Percentiles rank a stretch among this genome's conserved stretches.
Conservation (phyloP, 768 basidiomycete species). For the Mycena capillaripes region DNA sequence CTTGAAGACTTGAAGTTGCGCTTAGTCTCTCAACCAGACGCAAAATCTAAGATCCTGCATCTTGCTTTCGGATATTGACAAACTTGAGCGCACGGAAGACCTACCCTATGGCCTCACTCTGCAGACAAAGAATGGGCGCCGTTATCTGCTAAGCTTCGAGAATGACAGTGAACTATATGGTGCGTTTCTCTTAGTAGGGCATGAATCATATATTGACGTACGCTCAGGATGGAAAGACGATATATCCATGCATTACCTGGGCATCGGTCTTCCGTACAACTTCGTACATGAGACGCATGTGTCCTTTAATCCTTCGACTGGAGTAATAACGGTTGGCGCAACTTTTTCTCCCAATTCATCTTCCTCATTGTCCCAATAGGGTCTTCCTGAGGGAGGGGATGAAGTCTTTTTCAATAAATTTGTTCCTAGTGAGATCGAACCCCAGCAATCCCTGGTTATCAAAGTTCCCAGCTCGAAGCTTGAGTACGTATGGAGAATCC, state of each 20-base stretch:
- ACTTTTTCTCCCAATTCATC: background rate
- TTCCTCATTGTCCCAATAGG: background rate
- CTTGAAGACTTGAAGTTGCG: background rate
- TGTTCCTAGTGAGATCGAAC: background rate
- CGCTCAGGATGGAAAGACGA: slow-evolving; percentile 27
- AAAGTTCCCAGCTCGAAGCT: background rate
- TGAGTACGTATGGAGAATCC: background rate
- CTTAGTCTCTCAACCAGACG: background rate
- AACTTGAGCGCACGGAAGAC: slow-evolving; percentile 11
- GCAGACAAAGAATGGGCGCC: background rate
- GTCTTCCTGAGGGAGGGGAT: slow-evolving; percentile 9
- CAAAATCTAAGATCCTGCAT: background rate
- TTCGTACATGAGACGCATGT: slow-evolving; percentile 4
- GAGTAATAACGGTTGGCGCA: background rate
- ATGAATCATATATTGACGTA: background rate
- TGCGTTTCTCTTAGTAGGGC: background rate
- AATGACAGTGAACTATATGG: background rate
- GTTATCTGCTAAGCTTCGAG: background rate
- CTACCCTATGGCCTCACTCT: background rate
- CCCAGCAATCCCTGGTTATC: background rate
- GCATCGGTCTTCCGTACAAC: slow-evolving; percentile 10
- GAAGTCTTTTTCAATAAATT: background rate
- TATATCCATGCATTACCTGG: background rate
- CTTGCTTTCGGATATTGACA: slow-evolving; percentile 2
- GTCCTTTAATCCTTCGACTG: background rate